A percentile compares a stretch with the other conserved stretches of the same genome.
Conservation (phyloP, 164 flowering plant species). For the Magnolia kwangsiensis region DNA sequence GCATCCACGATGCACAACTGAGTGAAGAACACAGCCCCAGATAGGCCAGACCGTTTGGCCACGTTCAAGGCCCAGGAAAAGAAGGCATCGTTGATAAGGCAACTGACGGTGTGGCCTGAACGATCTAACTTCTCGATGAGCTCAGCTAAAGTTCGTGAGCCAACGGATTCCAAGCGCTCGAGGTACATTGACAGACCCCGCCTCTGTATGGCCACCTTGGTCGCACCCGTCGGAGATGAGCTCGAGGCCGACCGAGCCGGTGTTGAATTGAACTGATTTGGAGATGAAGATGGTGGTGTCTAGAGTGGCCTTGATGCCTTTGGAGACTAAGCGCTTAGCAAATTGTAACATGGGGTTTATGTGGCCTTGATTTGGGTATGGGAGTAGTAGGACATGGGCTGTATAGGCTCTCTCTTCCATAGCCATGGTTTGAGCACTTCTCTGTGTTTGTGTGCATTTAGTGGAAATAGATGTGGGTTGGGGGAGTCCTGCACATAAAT, state of each 20-base stretch:
- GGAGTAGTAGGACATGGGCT: conserved; percentile 23
- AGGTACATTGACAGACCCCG: neutral
- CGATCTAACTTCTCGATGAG: conserved; percentile 8
- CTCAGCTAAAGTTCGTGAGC: conserved; percentile 5
- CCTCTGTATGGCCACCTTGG: conserved; percentile 4
- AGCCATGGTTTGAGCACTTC: too few relatives aligned
- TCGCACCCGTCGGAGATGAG: conserved; percentile 22
- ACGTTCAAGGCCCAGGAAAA: conserved; percentile 19
- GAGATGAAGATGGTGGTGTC: conserved; percentile 17
- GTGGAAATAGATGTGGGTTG: too few relatives aligned
- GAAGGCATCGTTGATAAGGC: conserved; percentile 12
- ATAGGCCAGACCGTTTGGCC: conserved; percentile 7
- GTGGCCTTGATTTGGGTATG: conserved; percentile 25
- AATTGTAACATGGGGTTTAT: conserved; percentile 30
- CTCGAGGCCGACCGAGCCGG: neutral
- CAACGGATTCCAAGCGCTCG: conserved; percentile 1
- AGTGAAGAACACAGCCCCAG: conserved; percentile 18
- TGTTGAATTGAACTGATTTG: conserved; percentile 14
- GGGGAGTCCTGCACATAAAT: too few relatives aligned
- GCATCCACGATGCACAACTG: conserved; percentile 10
- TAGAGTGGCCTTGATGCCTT: conserved; percentile 18
- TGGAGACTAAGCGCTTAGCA: conserved; percentile 19
- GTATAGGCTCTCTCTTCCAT: neutral
- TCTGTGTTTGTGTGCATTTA: too few relatives aligned
- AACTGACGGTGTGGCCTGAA: neutral